Conservation (phyloP, 768 basidiomycete species). For the Scleroderma citrinum region DNA sequence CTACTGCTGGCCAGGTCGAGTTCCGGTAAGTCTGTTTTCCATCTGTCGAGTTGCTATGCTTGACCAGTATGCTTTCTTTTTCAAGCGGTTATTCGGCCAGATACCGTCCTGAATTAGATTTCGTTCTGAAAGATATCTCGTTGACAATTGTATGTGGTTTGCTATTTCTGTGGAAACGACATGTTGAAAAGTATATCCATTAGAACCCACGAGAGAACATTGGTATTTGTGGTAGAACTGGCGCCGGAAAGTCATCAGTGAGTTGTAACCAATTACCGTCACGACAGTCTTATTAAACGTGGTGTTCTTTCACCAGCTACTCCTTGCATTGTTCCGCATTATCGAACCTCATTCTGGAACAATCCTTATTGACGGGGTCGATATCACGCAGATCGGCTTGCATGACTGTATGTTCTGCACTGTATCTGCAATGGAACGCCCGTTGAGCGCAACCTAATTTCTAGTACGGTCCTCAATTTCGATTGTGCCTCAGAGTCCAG, state of each 20-base stretch:
- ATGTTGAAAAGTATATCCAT: slow-evolving; percentile 6
- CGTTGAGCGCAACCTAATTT: background rate
- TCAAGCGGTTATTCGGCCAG: slow-evolving; percentile 63
- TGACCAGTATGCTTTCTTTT: background rate
- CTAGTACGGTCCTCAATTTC: slow-evolving; percentile 69
- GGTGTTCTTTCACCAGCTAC: slow-evolving; percentile 32
- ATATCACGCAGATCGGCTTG: slow-evolving; percentile 71
- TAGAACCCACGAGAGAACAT: slow-evolving; percentile 78
- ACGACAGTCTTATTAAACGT: background rate
- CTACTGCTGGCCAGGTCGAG: slow-evolving; percentile 61
- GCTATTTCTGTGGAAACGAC: background rate
- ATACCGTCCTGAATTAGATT: slow-evolving; percentile 76
- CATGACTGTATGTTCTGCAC: slow-evolving; percentile 38
- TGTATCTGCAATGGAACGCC: no score
- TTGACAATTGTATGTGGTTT: slow-evolving; percentile 52
- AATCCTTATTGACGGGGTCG: slow-evolving; percentile 68
- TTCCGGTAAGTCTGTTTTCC: slow-evolving; percentile 49
- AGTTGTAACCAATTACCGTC: slow-evolving; percentile 9
- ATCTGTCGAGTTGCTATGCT: slow-evolving; percentile 1
- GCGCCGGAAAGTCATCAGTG: slow-evolving; percentile 73
- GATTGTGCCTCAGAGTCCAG: slow-evolving; percentile 80
- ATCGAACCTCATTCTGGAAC: slow-evolving; percentile 65
- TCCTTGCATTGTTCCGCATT: slow-evolving; percentile 72
- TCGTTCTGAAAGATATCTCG: slow-evolving; percentile 72
- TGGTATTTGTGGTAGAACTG: slow-evolving; percentile 85